Conservation (phyloP, 2,329 filamentous ascomycete genomes). For the Penicillium brevicompactum region DNA sequence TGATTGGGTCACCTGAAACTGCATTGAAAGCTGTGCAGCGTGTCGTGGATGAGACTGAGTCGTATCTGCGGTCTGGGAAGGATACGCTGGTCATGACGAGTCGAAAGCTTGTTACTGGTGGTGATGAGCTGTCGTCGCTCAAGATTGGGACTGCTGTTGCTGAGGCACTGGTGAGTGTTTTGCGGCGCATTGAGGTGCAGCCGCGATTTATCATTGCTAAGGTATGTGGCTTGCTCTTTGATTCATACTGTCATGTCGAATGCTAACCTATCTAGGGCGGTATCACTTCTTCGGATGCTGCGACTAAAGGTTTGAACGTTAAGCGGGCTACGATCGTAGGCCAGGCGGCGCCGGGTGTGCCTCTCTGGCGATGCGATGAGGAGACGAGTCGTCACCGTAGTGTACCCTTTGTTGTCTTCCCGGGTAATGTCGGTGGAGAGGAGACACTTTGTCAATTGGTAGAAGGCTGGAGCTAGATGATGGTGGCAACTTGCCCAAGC, state of each 20-base stretch:
- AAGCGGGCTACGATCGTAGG: slow-evolving; percentile 58
- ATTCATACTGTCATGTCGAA: not conserved
- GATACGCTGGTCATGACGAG: slow-evolving; percentile 64
- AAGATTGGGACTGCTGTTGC: slow-evolving; percentile 59
- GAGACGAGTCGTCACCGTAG: slow-evolving; percentile 52
- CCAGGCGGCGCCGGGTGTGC: slow-evolving; percentile 60
- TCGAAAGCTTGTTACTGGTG: slow-evolving; percentile 53
- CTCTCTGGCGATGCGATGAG: slow-evolving; percentile 62
- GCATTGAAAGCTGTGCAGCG: slow-evolving; percentile 24
- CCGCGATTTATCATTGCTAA: slow-evolving; percentile 62
- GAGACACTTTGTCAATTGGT: slow-evolving; percentile 52
- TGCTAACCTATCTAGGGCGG: slow-evolving; percentile 47
- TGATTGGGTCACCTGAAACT: slow-evolving; percentile 44
- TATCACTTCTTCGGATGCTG: slow-evolving; percentile 62
- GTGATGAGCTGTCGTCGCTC: slow-evolving; percentile 54
- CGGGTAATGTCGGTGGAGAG: slow-evolving; percentile 59
- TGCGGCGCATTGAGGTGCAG: slow-evolving; percentile 49
- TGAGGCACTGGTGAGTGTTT: slow-evolving; percentile 53
- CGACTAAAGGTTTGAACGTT: slow-evolving; percentile 58
- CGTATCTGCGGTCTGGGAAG: slow-evolving; percentile 46
- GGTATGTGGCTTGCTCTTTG: slow-evolving; percentile 23
- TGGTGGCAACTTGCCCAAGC: too few relatives aligned
- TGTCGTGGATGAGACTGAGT: slow-evolving; percentile 40
- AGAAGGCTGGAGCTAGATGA: slow-evolving; percentile 36
- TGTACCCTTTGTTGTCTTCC: slow-evolving; percentile 61